Percentiles rank a stretch among this genome's conserved stretches.
Evolutionary conservation across 177 flowering plant species (phyloP).

Genomic region (Tripterygium wilfordii): DNA sequence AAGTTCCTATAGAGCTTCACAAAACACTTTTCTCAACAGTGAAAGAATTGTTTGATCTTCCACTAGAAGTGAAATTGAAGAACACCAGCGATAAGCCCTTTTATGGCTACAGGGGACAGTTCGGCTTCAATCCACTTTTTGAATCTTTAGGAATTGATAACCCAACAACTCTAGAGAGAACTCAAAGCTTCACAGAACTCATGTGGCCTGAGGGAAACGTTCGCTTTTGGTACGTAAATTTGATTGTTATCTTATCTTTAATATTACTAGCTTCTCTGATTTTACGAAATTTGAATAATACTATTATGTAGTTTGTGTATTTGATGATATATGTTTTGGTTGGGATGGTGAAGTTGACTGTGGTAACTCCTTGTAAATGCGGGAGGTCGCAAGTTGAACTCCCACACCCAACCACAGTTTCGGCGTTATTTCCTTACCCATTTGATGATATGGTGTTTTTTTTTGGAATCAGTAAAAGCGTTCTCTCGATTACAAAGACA

Average conservation of each 20-base stretch:
- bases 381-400: too few relatives aligned
- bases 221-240: constrained; percentile 9
- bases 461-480: constrained; percentile 7
- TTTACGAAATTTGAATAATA: too few relatives aligned
- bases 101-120: constrained; percentile 12
- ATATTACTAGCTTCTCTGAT: too few relatives aligned
- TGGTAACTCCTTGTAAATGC: too few relatives aligned
- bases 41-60: constrained; percentile 16
- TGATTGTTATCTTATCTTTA: background rate
- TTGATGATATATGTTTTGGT: too few relatives aligned
- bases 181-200: constrained; percentile 5
- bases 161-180: background rate
- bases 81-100: background rate
- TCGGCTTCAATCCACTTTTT: constrained; percentile 1
- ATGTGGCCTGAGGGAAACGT: constrained; percentile 26
- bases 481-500: background rate
- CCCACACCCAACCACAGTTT: too few relatives aligned
- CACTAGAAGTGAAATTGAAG: constrained; percentile 12
- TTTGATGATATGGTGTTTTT: background rate
- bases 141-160: constrained; percentile 16
- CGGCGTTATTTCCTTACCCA: too few relatives aligned
- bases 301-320: too few relatives aligned
- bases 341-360: too few relatives aligned
- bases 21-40: background rate
- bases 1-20: constrained; percentile 10